Percentiles rank a stretch among this genome's conserved stretches.
phyloP scores from a whole-genome alignment of 129 eudicot genomes.

The Saposhnikovia divaricata region DNA sequence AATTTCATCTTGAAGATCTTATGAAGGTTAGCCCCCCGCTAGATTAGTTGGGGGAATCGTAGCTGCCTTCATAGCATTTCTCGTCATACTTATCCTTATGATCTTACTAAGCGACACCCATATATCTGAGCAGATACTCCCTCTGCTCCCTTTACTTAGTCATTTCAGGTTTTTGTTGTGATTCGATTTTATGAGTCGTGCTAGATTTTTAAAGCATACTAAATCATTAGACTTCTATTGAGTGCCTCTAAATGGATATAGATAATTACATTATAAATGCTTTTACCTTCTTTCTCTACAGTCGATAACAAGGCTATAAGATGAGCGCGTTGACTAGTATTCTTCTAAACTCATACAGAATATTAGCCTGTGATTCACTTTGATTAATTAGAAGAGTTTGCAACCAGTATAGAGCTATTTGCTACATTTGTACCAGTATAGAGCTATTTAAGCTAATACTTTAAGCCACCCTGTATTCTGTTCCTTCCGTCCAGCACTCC shows the following conservation, averaged over 20 bases:
- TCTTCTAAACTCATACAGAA: too few relatives aligned
- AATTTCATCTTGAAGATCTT: conserved; percentile 10
- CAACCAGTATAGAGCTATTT: too few relatives aligned
- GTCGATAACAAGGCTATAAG: neutral
- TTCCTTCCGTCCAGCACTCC: too few relatives aligned
- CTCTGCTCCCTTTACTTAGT: neutral
- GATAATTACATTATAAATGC: neutral
- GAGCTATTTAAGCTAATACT: too few relatives aligned
- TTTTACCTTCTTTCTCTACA: neutral
- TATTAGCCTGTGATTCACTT: too few relatives aligned
- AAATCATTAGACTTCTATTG: neutral
- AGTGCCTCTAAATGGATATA: neutral
- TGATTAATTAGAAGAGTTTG: too few relatives aligned
- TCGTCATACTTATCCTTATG: conserved; percentile 16
- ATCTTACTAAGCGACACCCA: conserved; percentile 17
- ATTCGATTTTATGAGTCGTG: neutral
- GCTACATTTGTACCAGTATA: too few relatives aligned
- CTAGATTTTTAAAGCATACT: neutral
- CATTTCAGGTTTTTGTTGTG: neutral
- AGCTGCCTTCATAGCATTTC: neutral
- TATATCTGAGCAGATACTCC: conserved; percentile 8
- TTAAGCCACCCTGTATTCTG: too few relatives aligned
- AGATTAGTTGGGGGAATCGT: conserved; percentile 3
- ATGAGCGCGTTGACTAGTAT: too few relatives aligned
- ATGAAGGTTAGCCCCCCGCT: conserved; percentile 10